Evolutionary conservation across 768 basidiomycete genomes (phyloP).

Genomic region (Pisolithus orientalis): DNA sequence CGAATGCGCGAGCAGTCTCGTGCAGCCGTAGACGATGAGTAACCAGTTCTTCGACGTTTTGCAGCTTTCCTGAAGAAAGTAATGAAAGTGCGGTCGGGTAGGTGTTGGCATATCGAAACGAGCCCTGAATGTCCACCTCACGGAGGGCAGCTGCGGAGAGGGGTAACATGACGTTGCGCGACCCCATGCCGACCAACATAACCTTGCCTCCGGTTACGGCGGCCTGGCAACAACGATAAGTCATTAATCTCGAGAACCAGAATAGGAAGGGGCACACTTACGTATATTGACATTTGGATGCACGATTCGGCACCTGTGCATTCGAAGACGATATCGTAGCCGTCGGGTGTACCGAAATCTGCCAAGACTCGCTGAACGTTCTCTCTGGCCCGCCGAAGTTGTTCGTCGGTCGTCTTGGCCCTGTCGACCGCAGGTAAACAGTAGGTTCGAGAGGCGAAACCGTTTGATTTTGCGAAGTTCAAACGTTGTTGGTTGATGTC

Average conservation of each 20-base stretch:
- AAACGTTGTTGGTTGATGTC: constrained; percentile 85
- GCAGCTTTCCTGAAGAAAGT: constrained; percentile 57
- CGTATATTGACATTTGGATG: constrained; percentile 87
- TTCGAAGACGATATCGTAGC: constrained; percentile 91
- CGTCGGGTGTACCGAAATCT: constrained; percentile 57
- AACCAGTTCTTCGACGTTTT: constrained; percentile 65
- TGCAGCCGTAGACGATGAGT: constrained; percentile 70
- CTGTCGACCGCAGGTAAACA: constrained; percentile 50
- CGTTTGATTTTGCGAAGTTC: constrained; percentile 67
- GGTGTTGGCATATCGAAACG: constrained; percentile 87
- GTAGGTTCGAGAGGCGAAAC: constrained; percentile 71
- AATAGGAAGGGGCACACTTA: constrained; percentile 38
- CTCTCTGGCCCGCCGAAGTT: constrained; percentile 55
- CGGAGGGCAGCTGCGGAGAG: constrained; percentile 75
- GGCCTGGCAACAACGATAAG: constrained; percentile 42
- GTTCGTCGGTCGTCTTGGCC: constrained; percentile 50
- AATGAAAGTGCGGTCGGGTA: constrained; percentile 83
- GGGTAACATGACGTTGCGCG: constrained; percentile 76
- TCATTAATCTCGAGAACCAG: constrained; percentile 2
- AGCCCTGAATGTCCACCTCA: constrained; percentile 90
- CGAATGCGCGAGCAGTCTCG: constrained; percentile 70
- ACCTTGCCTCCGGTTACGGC: constrained; percentile 84
- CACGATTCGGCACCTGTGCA: constrained; percentile 92
- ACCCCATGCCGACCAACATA: constrained; percentile 95
- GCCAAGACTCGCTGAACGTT: constrained; percentile 44